These are phyloP conservation scores for Phytophthora lateralis DNA, from an alignment of 352 stramenopile species.

Conservation along the genomic window DNA sequence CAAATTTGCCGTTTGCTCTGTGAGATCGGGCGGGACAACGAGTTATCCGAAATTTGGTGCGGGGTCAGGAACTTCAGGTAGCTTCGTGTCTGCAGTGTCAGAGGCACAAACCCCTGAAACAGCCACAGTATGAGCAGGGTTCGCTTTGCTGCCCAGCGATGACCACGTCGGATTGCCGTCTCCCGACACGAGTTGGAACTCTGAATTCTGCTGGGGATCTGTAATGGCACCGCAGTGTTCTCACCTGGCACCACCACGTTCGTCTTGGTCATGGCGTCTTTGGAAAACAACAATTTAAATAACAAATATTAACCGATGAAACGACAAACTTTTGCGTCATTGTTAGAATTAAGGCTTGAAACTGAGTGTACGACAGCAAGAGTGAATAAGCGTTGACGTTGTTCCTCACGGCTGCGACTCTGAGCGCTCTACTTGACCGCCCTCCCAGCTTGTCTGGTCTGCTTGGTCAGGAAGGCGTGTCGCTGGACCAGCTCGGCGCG, in stretches of 20 bases:
- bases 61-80: constrained; percentile 15
- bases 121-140: constrained; percentile 18
- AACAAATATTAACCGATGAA: too few species aligned
- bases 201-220: neutral
- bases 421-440: constrained; percentile 7
- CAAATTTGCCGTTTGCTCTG: constrained; percentile 3
- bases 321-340: too few species aligned
- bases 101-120: neutral
- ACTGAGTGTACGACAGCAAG: too few species aligned
- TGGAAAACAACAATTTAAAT: too few species aligned
- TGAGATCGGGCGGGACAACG: neutral
- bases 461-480: constrained; percentile 43
- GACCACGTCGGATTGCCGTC: neutral
- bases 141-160: neutral
- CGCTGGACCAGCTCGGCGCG: constrained; percentile 74
- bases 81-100: constrained; percentile 18
- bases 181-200: neutral
- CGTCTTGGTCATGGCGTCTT: too few species aligned
- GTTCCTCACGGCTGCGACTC: neutral
- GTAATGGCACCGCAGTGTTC: too few species aligned
- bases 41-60: constrained; percentile 16
- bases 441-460: constrained; percentile 19
- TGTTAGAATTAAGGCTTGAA: too few species aligned
- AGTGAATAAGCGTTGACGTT: neutral
- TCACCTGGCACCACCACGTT: too few species aligned